Conservation (phyloP, 225 moss, liverwort and hornwort genomes). For the Physcomitrellopsis africana region DNA sequence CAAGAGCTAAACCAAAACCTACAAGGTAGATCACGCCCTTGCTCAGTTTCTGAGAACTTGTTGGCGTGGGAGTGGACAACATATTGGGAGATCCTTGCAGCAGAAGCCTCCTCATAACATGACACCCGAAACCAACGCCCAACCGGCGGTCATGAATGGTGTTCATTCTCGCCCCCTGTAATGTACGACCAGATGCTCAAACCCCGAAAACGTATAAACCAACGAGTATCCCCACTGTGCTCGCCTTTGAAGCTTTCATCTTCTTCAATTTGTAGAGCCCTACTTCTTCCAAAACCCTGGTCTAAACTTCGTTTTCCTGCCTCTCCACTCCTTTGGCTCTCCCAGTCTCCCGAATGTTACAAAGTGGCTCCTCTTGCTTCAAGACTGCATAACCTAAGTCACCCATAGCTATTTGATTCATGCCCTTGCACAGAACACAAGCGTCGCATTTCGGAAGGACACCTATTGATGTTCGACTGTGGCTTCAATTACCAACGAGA, state of each 20-base stretch:
- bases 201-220: conserved; percentile 26
- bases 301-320: conserved; percentile 21
- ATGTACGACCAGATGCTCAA: conserved; percentile 32
- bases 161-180: conserved; percentile 19
- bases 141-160: not conserved
- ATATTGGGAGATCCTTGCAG: no score
- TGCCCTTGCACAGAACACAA: conserved; percentile 19
- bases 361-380: conserved; percentile 8
- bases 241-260: conserved; percentile 28
- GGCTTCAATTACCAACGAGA: conserved; percentile 11
- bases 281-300: conserved; percentile 18
- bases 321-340: conserved; percentile 24
- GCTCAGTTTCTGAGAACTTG: not conserved
- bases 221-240: conserved; percentile 19
- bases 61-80: not conserved
- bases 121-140: not conserved
- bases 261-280: not conserved
- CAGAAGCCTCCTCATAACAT: not conserved
- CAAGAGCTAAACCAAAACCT: conserved; percentile 48
- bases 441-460: not conserved
- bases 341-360: not conserved
- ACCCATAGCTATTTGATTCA: conserved; percentile 21
- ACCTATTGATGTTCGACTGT: not conserved
- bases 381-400: conserved; percentile 23
- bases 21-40: conserved; percentile 31